Base-by-base conservation (phyloP, 164 flowering plant species). In the Tinospora cordifolia region DNA sequence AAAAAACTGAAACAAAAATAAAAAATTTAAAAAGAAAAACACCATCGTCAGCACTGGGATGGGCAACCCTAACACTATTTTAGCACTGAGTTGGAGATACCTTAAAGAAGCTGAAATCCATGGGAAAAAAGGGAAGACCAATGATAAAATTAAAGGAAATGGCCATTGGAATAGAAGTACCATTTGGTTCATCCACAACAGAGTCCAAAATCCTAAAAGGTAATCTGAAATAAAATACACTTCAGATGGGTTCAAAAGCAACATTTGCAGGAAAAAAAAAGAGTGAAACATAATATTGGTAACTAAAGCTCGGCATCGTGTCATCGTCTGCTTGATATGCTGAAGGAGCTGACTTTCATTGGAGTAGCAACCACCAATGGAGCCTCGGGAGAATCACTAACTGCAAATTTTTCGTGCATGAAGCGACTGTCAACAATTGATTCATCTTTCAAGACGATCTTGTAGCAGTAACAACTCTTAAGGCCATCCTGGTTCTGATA, bases 391-490 rank as follows among this genome's bases (percentile, higher is more conserved):
- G 97, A 90, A 58, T 89, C 83, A 27, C 76, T 77, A 44, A 86
- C 87, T 17, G 93, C 93, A 83, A 79, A 91, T 39, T 85, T 91
- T 68, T 91, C 98, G 62, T 91, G 92, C 98, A 91, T 93, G 82
- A 91, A 91, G 65, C 98, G 93, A 72, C 98, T 93, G 27, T 91
- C 98, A 11, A 93, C 81, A 44, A 93, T 91, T 41, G 98, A 90
- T 69, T 93, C 98, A 65, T 93, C 96, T 74, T 86, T 91, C 30
- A 80, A 83, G 36, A 91, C 95, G 39, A 91, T 83, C 77, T 86
- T 91, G 82, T 91, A 93, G 78, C 97, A 93, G 76, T 93, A 93
- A 79, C 98, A 93, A 81, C 97, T 93, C 87, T 91, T 93, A 68
- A 91, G 75, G 51, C 98, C 96, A 58, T 87, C 89, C 76, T 92